Evolutionary conservation across 1,284 basidiomycete genomes (phyloP).

Genomic region (Fomes fomentarius): DNA sequence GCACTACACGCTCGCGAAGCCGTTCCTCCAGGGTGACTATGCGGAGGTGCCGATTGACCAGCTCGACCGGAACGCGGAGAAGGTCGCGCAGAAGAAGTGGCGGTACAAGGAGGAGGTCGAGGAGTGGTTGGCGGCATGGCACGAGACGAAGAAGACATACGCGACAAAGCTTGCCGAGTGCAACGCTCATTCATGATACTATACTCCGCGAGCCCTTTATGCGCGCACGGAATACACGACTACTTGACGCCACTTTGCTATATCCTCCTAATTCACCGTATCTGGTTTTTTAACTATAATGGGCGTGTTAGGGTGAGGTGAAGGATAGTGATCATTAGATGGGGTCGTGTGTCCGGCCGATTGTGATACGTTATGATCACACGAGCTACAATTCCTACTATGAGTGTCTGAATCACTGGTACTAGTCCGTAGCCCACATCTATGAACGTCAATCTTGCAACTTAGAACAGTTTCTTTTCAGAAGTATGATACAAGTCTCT

Average conservation of each 20-base stretch:
- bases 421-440: background rate
- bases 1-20: slow-evolving; percentile 47
- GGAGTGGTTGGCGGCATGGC: slow-evolving; percentile 38
- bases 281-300: background rate
- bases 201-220: too few species aligned
- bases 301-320: background rate
- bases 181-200: slow-evolving; percentile 5
- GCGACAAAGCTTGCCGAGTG: slow-evolving; percentile 23
- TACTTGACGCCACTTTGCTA: too few species aligned
- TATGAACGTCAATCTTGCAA: background rate
- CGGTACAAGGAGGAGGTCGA: slow-evolving; percentile 33
- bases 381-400: too few species aligned
- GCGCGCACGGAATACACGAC: too few species aligned
- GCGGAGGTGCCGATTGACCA: slow-evolving; percentile 28
- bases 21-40: slow-evolving; percentile 38
- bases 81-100: slow-evolving; percentile 25
- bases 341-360: too few species aligned
- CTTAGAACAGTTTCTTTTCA: background rate
- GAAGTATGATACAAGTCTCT: too few species aligned
- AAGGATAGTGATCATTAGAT: background rate
- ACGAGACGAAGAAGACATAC: slow-evolving; percentile 30
- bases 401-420: background rate
- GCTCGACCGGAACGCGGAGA: slow-evolving; percentile 26
- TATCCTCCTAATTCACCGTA: too few species aligned
- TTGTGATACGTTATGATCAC: too few species aligned